Conservation (phyloP, 495 filamentous ascomycete genomes). For the Lasiosphaeris hirsuta region DNA sequence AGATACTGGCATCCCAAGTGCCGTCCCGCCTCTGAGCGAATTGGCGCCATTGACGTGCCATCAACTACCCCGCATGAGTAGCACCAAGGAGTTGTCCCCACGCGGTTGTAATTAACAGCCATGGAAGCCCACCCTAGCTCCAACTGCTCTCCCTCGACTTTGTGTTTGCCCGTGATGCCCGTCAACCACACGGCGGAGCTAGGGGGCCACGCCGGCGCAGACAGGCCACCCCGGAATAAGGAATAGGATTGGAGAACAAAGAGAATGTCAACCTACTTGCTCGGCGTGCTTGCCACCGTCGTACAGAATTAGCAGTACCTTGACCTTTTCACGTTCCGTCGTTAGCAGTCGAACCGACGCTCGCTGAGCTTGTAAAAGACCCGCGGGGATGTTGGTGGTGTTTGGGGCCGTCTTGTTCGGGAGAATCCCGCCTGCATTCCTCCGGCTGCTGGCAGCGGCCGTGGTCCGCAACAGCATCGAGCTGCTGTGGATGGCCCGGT, state of each 20-base stretch:
- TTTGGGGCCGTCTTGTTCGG: not conserved
- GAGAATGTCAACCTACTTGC: conserved; percentile 37
- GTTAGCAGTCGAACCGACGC: conserved; percentile 39
- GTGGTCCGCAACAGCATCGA: not conserved
- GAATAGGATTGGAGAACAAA: conserved; percentile 5
- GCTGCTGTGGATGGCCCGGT: not conserved
- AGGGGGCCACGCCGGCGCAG: not conserved
- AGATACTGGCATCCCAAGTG: conserved; percentile 6
- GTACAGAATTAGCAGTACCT: conserved; percentile 55
- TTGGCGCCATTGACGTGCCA: not conserved
- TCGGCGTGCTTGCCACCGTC: conserved; percentile 52
- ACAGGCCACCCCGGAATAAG: not conserved
- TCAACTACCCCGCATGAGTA: conserved; percentile 8
- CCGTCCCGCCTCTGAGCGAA: conserved; percentile 6
- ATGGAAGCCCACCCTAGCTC: not conserved
- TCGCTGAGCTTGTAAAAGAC: not conserved
- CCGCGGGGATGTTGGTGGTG: not conserved
- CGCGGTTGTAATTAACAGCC: not conserved
- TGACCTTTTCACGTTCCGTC: conserved; percentile 51
- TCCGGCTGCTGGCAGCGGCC: not conserved
- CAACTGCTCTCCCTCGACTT: not conserved
- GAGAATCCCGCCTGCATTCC: not conserved
- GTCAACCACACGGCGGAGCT: not conserved
- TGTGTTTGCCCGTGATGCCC: too few species aligned
- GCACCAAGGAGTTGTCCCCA: not conserved